These are phyloP conservation scores for Tillandsia leiboldiana DNA, from an alignment of 176 grass and related monocot genomes.

Conservation along the genomic window DNA sequence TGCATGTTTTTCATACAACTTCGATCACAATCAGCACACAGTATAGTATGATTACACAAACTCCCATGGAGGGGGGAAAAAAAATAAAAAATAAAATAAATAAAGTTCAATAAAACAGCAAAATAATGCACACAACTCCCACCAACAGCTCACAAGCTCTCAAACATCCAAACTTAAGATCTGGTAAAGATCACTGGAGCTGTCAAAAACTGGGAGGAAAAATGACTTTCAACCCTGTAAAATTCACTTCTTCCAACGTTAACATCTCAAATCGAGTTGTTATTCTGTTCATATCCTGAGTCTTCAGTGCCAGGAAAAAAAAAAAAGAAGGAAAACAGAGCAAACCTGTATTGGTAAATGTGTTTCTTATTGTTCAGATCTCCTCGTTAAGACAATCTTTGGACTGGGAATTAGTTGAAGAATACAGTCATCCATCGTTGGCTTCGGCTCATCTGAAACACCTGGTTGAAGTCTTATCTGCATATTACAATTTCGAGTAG, in stretches of 20 bases:
- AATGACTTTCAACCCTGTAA: slow-evolving; percentile 27
- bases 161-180: slow-evolving; percentile 35
- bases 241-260: slow-evolving; percentile 18
- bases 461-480: slow-evolving; percentile 52
- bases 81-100: slow-evolving; percentile 1
- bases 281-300: slow-evolving; percentile 13
- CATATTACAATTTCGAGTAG: slow-evolving; percentile 19
- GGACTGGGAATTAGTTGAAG: slow-evolving; percentile 41
- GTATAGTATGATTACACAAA: slow-evolving; percentile 5
- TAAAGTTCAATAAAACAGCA: slow-evolving; percentile 13
- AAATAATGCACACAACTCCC: slow-evolving; percentile 30
- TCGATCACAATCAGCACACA: no score
- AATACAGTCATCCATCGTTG: slow-evolving; percentile 16
- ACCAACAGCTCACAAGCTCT: slow-evolving; percentile 54
- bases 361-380: slow-evolving; percentile 15
- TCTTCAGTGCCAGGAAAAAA: slow-evolving; percentile 27
- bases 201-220: slow-evolving; percentile 75
- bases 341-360: background rate
- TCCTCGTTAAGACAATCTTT: slow-evolving; percentile 50
- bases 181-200: slow-evolving; percentile 28
- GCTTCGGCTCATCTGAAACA: slow-evolving; percentile 22
- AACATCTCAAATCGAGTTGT: background rate
- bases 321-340: slow-evolving; percentile 33
- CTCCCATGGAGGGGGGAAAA: slow-evolving; percentile 32
- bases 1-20: no score